Base-by-base conservation (phyloP, 78 protist genomes). In the Bodo saltans region DNA sequence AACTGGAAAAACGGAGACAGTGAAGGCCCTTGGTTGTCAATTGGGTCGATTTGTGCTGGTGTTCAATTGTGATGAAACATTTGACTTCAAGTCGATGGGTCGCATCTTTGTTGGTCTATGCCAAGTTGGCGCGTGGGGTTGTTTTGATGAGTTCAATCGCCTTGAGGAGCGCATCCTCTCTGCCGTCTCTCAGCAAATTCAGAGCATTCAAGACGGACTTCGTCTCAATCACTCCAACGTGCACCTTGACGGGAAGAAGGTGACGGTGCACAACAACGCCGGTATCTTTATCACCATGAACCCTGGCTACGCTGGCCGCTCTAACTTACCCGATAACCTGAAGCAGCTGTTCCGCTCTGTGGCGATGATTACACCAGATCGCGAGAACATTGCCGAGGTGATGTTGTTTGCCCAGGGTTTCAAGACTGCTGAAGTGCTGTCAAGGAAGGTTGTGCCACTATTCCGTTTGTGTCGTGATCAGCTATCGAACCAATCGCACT, bases 141-240 rank as follows among this genome's bases (percentile, higher is more conserved):
- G 99, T 92, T 98, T 98, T 83, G 99, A 98, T 84, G 99, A 98
- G 87, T 98, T 98, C 92, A 98, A 98, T 78, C 94, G 99, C 28
- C 95, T 97, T 32, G 99, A 97, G 72, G 99, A 96, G 87, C 90
- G 96, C 52, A 97, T 95, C 39, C 95, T 98, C 52, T 95, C 99
- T 8, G 99, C 99, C 29, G 99, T 97, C 25, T 97, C 99, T 23
- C 99, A 96, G 74, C 99, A 97, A 81, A 94, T 97, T 81, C 97
- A 93, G 76, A 88, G 92, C 81, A 97, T 98, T 84, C 99, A 98
- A 88, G 42, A 68, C 27, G 80, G 87, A 28, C 34, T 88, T 3
- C 74, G 76, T 17, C 34, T 8, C 17, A 28, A 52, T 21, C 28
- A 30, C 21, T 3, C 12, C 40, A 70, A 42, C 33, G 70, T 83